phyloP scores from a whole-genome alignment of 2,329 filamentous ascomycete species.

The Scedosporium minutisporum region DNA sequence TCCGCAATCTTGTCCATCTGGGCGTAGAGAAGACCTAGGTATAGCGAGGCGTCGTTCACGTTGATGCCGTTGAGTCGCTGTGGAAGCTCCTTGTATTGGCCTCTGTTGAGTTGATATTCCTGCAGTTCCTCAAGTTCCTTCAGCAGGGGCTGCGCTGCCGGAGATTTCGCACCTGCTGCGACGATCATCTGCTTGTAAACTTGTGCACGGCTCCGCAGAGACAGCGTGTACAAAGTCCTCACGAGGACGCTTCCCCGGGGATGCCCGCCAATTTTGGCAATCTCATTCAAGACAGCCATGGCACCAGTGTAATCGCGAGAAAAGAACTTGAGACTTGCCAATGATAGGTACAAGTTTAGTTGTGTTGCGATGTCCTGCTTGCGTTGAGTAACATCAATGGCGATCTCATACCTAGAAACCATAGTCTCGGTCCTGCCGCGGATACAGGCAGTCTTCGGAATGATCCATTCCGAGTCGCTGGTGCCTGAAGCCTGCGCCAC shows the following conservation, averaged over 20 bases:
- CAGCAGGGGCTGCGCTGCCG: constrained; percentile 22
- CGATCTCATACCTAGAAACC: constrained; percentile 18
- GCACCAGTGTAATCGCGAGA: constrained; percentile 23
- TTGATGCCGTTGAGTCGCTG: constrained; percentile 30
- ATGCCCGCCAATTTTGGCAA: constrained; percentile 27
- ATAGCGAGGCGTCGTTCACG: constrained; percentile 30
- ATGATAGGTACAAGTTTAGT: constrained; percentile 26
- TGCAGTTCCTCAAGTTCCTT: constrained; percentile 24
- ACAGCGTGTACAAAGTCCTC: constrained; percentile 27
- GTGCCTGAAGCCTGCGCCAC: constrained; percentile 21
- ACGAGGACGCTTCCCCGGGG: constrained; percentile 28
- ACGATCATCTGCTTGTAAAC: constrained; percentile 25
- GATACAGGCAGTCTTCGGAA: constrained; percentile 28
- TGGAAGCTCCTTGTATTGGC: constrained; percentile 22
- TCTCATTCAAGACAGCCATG: constrained; percentile 24
- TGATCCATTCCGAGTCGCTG: constrained; percentile 26
- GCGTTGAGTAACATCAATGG: constrained; percentile 22
- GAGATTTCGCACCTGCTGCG: constrained; percentile 16
- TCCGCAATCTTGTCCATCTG: constrained; percentile 18
- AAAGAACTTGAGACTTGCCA: constrained; percentile 25
- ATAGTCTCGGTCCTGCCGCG: constrained; percentile 20
- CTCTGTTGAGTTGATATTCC: constrained; percentile 17
- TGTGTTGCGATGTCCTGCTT: constrained; percentile 26
- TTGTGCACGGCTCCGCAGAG: constrained; percentile 27
- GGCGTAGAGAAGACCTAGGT: constrained; percentile 27